A percentile compares a stretch with the other conserved stretches of the same genome.
phyloP scores from a whole-genome alignment of 73 alveolate genomes.

The Blepharisma stoltei region DNA sequence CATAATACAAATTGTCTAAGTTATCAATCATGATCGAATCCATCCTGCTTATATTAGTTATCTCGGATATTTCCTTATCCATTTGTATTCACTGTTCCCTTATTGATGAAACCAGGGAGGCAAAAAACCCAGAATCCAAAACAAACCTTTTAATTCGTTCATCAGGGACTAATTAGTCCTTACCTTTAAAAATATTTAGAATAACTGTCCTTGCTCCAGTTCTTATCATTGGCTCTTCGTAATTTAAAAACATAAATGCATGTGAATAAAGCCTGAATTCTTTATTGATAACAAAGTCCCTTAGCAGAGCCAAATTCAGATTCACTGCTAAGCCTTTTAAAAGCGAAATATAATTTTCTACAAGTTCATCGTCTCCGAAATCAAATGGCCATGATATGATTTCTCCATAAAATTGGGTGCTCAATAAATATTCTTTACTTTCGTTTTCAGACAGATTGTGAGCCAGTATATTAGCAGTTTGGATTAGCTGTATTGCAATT shows the following conservation, averaged over 20 bases:
- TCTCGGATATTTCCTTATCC: background rate
- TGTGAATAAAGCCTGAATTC: background rate
- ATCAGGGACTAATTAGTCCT: background rate
- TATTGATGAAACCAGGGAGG: background rate
- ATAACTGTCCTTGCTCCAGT: background rate
- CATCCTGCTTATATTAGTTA: background rate
- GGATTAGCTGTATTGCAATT: background rate
- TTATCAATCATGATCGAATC: background rate
- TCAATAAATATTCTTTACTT: background rate
- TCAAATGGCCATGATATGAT: constrained; percentile 13
- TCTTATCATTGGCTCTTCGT: constrained; percentile 13
- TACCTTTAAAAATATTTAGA: background rate
- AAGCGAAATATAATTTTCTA: constrained; percentile 5
- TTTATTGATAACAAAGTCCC: constrained; percentile 11
- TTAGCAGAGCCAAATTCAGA: background rate
- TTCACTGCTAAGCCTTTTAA: constrained; percentile 9
- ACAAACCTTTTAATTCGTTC: background rate
- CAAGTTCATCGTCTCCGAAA: constrained; percentile 11
- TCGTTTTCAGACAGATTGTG: constrained; percentile 15
- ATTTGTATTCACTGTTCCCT: background rate
- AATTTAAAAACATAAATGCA: constrained; percentile 6
- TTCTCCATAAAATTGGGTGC: background rate
- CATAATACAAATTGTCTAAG: constrained; percentile 6
- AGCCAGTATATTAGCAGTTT: constrained; percentile 18
- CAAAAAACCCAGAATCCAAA: constrained; percentile 7